Evolutionary conservation across 345 rosid species (phyloP).

Genomic region (Orychophragmus violaceus): DNA sequence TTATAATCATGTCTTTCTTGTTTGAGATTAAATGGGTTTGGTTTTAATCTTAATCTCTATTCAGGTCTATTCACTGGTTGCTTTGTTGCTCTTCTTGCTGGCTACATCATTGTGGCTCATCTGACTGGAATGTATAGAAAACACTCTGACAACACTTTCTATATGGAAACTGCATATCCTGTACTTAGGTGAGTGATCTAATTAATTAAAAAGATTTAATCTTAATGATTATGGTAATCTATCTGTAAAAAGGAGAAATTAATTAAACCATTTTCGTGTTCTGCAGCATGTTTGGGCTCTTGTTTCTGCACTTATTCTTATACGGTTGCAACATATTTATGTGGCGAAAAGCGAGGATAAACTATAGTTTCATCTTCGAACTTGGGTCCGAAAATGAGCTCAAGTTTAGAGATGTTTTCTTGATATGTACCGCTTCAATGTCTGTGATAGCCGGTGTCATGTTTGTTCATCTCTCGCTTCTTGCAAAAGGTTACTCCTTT

Average conservation of each 20-base stretch:
- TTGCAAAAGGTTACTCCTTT: constrained; percentile 65
- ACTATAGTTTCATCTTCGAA: constrained; percentile 92
- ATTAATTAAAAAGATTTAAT: background rate
- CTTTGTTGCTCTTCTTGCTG: constrained; percentile 82
- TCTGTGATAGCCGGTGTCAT: constrained; percentile 68
- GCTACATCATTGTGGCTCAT: constrained; percentile 83
- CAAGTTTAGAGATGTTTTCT: constrained; percentile 84
- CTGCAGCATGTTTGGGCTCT: constrained; percentile 89
- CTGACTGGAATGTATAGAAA: constrained; percentile 73
- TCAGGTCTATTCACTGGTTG: constrained; percentile 93
- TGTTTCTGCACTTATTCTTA: constrained; percentile 79
- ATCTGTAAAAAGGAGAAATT: background rate
- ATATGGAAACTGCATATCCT: constrained; percentile 96
- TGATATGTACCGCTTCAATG: constrained; percentile 75
- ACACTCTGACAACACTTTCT: constrained; percentile 51
- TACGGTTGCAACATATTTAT: constrained; percentile 94
- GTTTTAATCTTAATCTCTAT: background rate
- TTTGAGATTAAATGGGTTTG: background rate
- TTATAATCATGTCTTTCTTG: background rate
- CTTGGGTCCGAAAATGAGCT: constrained; percentile 72
- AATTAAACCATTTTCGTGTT: background rate
- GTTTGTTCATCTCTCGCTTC: constrained; percentile 73
- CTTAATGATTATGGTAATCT: background rate
- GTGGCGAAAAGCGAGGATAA: constrained; percentile 90
- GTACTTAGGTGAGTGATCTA: constrained; percentile 71